Base-by-base conservation (phyloP, 768 basidiomycete genomes). In the Suillus hirtellus region DNA sequence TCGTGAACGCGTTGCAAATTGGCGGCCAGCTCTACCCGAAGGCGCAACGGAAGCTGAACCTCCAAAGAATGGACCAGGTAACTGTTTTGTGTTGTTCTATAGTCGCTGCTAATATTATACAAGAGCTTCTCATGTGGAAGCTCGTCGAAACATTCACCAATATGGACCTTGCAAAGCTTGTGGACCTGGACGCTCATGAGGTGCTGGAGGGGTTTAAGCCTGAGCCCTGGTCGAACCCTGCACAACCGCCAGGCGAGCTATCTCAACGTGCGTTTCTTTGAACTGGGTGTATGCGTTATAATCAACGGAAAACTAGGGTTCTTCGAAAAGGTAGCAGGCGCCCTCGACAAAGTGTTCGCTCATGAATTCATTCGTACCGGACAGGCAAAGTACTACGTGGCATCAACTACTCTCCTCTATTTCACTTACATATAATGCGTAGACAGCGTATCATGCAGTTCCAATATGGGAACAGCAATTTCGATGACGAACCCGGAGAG, bases 91-190 rank as follows among this genome's bases (percentile, higher is more conserved):
- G 6, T 19, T 27, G 17, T 12, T 27, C 38, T 27, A 58, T 42
- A 42, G 11, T 19, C 24, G 11, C 31, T 50, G 66, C 8, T 67
- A 78, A 31, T 76, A 77, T 17, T 60, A 68, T 37, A 35, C 47
- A 52, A 40, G 56, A 58, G 10, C 56, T 58, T 9, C 40, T 81
- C 5, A 73, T 89, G 60, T 86, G 83, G 81, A 79, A 80, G 34
- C 72, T 90, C 49, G 77, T 88, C 52, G 89, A 90, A 71, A 79
- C 88, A 50, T 90, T 87, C 70, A 82, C 84, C 2, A 84, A 89
- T 66, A 82, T 92, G 79, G 90, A 92, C 66, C 76, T 89, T 12
- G 88, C 85, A 6, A 78, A 82, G 15, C 69, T 90, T 12, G 80
- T 82, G 40, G 81, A 84, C 43, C 80, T 92, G 24, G 79, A 83